These are phyloP conservation scores for Hanseniaspora valbyensis DNA, from an alignment of 805 yeast species.

Conservation along the genomic window DNA sequence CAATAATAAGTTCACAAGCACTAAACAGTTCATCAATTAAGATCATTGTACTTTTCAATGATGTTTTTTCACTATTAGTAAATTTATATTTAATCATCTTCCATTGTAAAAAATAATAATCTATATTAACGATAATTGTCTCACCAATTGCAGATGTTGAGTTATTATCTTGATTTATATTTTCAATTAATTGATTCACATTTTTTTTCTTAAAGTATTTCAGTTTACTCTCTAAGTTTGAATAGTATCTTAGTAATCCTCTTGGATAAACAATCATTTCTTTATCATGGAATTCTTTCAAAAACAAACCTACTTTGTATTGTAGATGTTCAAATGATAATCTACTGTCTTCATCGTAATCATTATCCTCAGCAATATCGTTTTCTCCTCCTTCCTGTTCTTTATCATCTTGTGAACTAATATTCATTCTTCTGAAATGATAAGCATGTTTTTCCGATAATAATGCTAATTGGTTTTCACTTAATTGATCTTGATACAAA, in stretches of 20 bases:
- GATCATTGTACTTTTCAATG: neutral
- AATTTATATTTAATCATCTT: slow-evolving; percentile 5
- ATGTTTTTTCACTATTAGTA: slow-evolving; percentile 5
- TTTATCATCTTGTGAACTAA: neutral
- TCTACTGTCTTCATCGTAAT: neutral
- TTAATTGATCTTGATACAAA: slow-evolving; percentile 1
- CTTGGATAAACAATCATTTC: slow-evolving; percentile 10
- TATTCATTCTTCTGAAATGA: slow-evolving; percentile 13
- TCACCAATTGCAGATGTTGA: slow-evolving; percentile 6
- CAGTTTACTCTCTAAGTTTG: neutral
- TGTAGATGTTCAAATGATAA: slow-evolving; percentile 7
- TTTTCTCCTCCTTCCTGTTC: neutral
- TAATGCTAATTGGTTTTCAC: neutral
- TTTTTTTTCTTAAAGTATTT: slow-evolving; percentile 1
- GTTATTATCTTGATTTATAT: neutral
- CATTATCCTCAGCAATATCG: neutral
- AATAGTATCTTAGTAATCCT: slow-evolving; percentile 4
- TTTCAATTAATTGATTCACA: neutral
- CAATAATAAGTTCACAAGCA: slow-evolving; percentile 2
- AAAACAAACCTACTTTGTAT: slow-evolving; percentile 7
- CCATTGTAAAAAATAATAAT: slow-evolving; percentile 8
- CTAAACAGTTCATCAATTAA: slow-evolving; percentile 4
- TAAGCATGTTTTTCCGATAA: slow-evolving; percentile 5
- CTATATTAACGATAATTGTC: neutral
- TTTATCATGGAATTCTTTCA: slow-evolving; percentile 13